A percentile compares a stretch with the other conserved stretches of the same genome.
Conservation (phyloP, 371 early-diverging fungal species). For the Mucor velutinosus region DNA sequence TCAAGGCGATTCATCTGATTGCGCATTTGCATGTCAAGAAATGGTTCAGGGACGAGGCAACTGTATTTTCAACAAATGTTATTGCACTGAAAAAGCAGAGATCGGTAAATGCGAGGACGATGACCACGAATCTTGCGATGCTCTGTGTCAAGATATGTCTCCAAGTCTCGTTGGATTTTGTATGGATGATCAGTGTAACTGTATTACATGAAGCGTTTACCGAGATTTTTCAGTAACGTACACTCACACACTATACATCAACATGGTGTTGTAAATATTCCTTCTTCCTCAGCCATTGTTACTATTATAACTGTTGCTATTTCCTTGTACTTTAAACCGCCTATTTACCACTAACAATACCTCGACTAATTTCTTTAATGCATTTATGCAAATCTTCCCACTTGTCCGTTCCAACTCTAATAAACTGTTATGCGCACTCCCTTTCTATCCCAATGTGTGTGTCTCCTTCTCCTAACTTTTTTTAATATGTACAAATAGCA, state of each 20-base stretch:
- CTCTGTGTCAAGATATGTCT: conserved; percentile 44
- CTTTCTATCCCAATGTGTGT: background rate
- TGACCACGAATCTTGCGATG: conserved; percentile 45
- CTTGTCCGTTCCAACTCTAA: background rate
- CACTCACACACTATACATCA: background rate
- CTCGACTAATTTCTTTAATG: background rate
- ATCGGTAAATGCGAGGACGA: conserved; percentile 38
- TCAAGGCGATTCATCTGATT: conserved; percentile 27
- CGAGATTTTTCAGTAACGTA: background rate
- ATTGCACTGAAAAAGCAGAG: conserved; percentile 41
- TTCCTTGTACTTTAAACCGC: background rate
- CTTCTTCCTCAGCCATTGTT: background rate
- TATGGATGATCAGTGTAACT: conserved; percentile 42
- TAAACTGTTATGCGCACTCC: background rate
- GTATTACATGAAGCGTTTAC: conserved; percentile 27
- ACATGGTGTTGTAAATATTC: conserved; percentile 1
- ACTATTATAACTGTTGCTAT: background rate
- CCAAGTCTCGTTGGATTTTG: conserved; percentile 36
- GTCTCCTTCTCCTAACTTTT: background rate
- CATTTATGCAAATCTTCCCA: background rate
- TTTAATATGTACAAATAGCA: background rate
- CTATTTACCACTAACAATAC: background rate
- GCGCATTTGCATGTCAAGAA: conserved; percentile 27
- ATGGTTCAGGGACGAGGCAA: conserved; percentile 31
- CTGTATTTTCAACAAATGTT: conserved; percentile 40